These are phyloP conservation scores for Thraustochytrium sp. DNA, from an alignment of 352 stramenopile species.

Conservation along the genomic window DNA sequence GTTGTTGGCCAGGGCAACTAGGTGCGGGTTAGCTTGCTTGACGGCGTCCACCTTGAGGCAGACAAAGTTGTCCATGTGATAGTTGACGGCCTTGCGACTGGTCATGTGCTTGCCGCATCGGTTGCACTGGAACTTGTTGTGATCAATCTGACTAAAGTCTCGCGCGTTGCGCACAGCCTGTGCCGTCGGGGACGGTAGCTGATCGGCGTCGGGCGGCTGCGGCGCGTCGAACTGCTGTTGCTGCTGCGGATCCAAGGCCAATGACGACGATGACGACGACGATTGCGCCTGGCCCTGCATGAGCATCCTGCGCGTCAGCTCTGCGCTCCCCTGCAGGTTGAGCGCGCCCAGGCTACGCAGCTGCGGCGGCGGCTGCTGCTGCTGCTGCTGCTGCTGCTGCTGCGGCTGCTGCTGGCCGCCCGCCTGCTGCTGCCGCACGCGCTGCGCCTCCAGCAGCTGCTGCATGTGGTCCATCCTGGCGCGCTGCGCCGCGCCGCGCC, in stretches of 20 bases:
- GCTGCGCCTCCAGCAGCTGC: too few relatives aligned
- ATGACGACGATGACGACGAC: too few relatives aligned
- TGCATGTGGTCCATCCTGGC: too few relatives aligned
- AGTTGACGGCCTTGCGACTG: background rate
- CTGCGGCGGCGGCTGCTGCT: background rate
- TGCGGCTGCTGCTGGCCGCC: background rate
- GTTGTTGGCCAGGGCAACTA: background rate
- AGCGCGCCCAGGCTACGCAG: background rate
- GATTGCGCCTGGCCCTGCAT: background rate
- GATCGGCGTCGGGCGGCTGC: background rate
- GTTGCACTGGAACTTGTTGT: background rate
- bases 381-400: background rate
- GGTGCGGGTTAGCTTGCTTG: background rate
- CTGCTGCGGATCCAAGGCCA: background rate
- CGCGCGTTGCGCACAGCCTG: background rate
- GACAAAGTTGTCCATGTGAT: background rate
- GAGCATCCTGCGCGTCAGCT: background rate
- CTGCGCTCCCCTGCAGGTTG: background rate
- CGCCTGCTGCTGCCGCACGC: background rate
- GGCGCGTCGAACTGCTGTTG: background rate
- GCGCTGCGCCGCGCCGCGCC: too few relatives aligned
- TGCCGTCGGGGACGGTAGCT: background rate
- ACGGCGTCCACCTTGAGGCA: background rate
- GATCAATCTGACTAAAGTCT: background rate
- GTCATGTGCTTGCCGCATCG: conserved; percentile 2